Base-by-base conservation (phyloP, 75 land plant genomes). In the Cunninghamia lanceolata region DNA sequence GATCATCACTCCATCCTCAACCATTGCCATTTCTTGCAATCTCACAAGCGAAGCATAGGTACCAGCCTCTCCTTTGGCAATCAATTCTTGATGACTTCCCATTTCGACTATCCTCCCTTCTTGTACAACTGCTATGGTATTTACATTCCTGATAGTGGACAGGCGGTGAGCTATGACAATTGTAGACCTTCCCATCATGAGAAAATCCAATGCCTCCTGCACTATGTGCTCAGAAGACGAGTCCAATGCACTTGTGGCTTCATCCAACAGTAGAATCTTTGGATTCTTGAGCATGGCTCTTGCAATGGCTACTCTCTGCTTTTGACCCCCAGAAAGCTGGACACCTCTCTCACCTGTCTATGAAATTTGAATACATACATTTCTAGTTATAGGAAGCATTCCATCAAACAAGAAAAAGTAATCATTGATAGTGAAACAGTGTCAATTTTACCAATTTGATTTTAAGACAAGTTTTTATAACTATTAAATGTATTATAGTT, bases 221-320 rank as follows among this genome's bases (percentile, higher is more conserved):
- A 91, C 92, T 39, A 84, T 47, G 43, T 84, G 88, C 84, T 91
- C 92, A 7, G 90, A 91, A 39, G 71, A 88, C 3, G 88, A 86
- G 66, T 91, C 90, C 86, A 91, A 73, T n/a, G 88, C 92, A 84
- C 92, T 89, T 34, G 92, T 91, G 36, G 92, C 91, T 83, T 91
- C 92, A 47, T 91, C 92, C 39, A 91, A 70, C 50, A 91, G 87
- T 25, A 91, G 88, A 45, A 91, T 82, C 19, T 87, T 38, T 3
- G 92, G 92, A 74, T 89, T 91, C 76, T 89, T 91, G 40, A 91
- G 71, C 84, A 91, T 89, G 43, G 92, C 90, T 66, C 92, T 82
- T 73, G 92, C 92, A 43, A 91, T 91, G 17, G 91, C 92, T 9
- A 91, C 85, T 39, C 92, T 36, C 46, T 91, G 92, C 71, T 89